phyloP scores from a whole-genome alignment of 2,329 filamentous ascomycete genomes.

The Fusarium verticillioides region DNA sequence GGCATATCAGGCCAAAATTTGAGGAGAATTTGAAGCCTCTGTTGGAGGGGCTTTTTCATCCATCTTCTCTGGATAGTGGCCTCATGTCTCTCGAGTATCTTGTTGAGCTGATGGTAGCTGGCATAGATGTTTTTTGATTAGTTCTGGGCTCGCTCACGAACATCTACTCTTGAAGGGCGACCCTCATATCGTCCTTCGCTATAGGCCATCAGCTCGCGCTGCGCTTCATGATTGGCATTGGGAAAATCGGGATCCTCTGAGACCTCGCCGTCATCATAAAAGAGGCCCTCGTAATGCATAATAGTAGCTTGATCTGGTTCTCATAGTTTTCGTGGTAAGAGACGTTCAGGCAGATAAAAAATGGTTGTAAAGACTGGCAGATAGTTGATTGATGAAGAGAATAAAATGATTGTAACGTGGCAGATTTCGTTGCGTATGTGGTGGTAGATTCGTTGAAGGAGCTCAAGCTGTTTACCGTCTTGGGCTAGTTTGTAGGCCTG shows the following conservation, averaged over 20 bases:
- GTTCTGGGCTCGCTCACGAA: background rate
- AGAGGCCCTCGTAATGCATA: background rate
- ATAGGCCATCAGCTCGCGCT: background rate
- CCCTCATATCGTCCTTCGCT: rapidly evolving
- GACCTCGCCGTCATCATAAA: background rate
- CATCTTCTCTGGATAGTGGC: conserved; percentile 63
- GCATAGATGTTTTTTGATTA: background rate
- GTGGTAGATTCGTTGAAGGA: background rate
- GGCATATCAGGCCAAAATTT: conserved; percentile 63
- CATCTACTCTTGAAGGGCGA: background rate
- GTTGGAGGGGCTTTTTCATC: conserved; percentile 61
- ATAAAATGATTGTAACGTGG: background rate
- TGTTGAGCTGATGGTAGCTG: background rate
- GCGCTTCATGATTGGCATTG: background rate
- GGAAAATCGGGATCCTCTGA: background rate
- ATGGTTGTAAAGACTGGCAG: too few relatives aligned
- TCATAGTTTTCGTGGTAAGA: background rate
- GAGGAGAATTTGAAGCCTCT: conserved; percentile 59
- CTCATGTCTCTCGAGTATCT: conserved; percentile 62
- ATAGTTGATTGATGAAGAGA: too few relatives aligned
- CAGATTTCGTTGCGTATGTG: background rate
- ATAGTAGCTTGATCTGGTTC: background rate
- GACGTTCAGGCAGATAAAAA: background rate
- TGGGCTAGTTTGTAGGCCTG: rapidly evolving
- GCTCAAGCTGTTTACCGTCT: background rate